Conservation (phyloP, 2,329 filamentous ascomycete species). For the Diaporthe citri region DNA sequence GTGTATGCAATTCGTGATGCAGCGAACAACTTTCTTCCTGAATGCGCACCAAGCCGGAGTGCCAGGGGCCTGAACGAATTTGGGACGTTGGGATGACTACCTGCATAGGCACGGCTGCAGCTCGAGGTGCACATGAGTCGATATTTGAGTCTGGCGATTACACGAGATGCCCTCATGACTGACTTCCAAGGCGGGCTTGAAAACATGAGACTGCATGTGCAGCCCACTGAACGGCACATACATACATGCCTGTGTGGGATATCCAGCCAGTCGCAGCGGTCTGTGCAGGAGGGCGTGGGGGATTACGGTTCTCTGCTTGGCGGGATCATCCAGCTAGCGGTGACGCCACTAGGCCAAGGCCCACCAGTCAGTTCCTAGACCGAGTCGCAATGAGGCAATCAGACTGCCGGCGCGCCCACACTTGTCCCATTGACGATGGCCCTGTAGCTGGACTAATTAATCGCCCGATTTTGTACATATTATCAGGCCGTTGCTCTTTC, state of each 20-base stretch:
- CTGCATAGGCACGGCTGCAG: constrained; percentile 10
- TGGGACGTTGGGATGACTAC: not conserved
- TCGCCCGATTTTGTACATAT: constrained; percentile 22
- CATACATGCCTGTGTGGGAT: not conserved
- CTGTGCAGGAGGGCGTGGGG: constrained; percentile 9
- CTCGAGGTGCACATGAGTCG: not conserved
- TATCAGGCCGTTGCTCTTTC: constrained; percentile 1
- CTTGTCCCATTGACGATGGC: constrained; percentile 24
- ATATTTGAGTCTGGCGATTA: not conserved
- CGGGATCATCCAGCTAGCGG: constrained; percentile 21
- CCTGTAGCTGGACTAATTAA: constrained; percentile 6
- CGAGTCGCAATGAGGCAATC: constrained; percentile 20
- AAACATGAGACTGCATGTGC: not conserved
- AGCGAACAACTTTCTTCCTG: not conserved
- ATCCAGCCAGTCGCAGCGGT: constrained; percentile 7
- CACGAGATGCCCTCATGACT: constrained; percentile 2
- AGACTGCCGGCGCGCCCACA: constrained; percentile 25
- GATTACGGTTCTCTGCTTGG: constrained; percentile 19
- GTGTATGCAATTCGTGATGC: not conserved
- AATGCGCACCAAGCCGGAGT: not conserved
- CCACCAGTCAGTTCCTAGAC: constrained; percentile 15
- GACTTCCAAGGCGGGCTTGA: not conserved
- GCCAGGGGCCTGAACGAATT: not conserved
- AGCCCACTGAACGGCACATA: not conserved
- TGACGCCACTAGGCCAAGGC: constrained; percentile 27